Conservation (phyloP, 139 green algal species). For the Ulvella scutata region DNA sequence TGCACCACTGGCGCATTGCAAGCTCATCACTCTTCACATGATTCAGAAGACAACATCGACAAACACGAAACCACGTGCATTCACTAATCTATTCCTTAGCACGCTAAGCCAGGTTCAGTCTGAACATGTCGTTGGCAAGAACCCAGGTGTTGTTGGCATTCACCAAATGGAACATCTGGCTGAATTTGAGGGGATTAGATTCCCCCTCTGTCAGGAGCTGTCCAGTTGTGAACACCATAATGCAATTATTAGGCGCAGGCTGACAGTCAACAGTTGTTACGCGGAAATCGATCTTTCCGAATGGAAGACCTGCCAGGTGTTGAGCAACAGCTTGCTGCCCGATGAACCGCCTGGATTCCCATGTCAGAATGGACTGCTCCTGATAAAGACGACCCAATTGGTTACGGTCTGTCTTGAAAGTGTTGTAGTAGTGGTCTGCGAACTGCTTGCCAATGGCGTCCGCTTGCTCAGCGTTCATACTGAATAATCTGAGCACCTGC, state of each 20-base stretch:
- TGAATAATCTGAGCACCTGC: too few species aligned
- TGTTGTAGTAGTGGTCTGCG: constrained; percentile 85
- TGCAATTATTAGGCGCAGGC: constrained; percentile 51
- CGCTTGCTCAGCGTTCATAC: background rate
- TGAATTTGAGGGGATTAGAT: constrained; percentile 70
- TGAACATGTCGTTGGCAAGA: constrained; percentile 50
- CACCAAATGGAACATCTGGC: constrained; percentile 82
- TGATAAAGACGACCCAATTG: constrained; percentile 67
- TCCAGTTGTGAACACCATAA: constrained; percentile 81
- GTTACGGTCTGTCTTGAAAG: constrained; percentile 72
- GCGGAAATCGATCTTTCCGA: constrained; percentile 57
- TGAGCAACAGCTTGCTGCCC: constrained; percentile 43
- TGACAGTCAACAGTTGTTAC: constrained; percentile 63
- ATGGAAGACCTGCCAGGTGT: constrained; percentile 67
- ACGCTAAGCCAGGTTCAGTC: background rate
- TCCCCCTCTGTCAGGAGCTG: constrained; percentile 68
- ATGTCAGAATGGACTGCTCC: constrained; percentile 66
- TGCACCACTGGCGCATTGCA: too few species aligned
- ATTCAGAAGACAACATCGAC: too few species aligned
- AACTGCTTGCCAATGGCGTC: constrained; percentile 30
- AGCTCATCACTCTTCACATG: too few species aligned
- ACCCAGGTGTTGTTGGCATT: constrained; percentile 48
- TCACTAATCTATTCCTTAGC: too few species aligned
- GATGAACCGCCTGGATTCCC: constrained; percentile 64
- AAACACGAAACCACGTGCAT: too few species aligned